phyloP scores from a whole-genome alignment of 2,329 filamentous ascomycete species.

The Rhinocladiella similis region DNA sequence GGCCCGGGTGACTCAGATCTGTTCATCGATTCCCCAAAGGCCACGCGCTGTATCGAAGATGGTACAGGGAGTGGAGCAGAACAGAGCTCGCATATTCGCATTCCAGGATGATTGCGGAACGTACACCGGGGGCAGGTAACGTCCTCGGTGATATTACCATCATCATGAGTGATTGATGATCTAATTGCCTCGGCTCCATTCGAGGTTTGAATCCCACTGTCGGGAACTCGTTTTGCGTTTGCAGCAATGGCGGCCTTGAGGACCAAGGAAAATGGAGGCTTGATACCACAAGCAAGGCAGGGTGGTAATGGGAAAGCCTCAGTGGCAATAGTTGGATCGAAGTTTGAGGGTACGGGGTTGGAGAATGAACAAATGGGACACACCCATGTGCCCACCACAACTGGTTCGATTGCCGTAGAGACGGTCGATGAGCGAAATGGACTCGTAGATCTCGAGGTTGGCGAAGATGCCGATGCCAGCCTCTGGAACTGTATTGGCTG shows the following conservation, averaged over 20 bases:
- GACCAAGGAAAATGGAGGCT: slow-evolving; percentile 77
- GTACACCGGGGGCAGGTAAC: slow-evolving; percentile 80
- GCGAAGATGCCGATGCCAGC: slow-evolving; percentile 32
- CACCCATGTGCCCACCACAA: slow-evolving; percentile 74
- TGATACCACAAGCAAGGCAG: slow-evolving; percentile 91
- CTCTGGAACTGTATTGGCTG: slow-evolving; percentile 25
- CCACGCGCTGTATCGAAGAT: slow-evolving; percentile 49
- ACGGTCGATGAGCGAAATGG: slow-evolving; percentile 37
- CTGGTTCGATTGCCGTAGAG: slow-evolving; percentile 38
- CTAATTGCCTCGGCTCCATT: neutral
- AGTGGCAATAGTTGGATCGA: slow-evolving; percentile 80
- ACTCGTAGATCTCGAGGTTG: slow-evolving; percentile 33
- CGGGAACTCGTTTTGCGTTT: slow-evolving; percentile 52
- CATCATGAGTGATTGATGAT: slow-evolving; percentile 3
- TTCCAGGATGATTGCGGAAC: slow-evolving; percentile 86
- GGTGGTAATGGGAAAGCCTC: slow-evolving; percentile 78
- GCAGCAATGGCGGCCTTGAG: slow-evolving; percentile 83
- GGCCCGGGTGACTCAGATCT: slow-evolving; percentile 80
- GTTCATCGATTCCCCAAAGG: slow-evolving; percentile 37
- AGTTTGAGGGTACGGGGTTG: slow-evolving; percentile 89
- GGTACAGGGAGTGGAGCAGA: slow-evolving; percentile 63
- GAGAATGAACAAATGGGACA: slow-evolving; percentile 95
- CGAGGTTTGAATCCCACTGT: slow-evolving; percentile 1
- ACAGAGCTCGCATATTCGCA: slow-evolving; percentile 87
- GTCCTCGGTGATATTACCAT: slow-evolving; percentile 13